A percentile compares a stretch with the other conserved stretches of the same genome.
phyloP scores from a whole-genome alignment of 1,139 yeast species.

The Candida tunisiensis region DNA sequence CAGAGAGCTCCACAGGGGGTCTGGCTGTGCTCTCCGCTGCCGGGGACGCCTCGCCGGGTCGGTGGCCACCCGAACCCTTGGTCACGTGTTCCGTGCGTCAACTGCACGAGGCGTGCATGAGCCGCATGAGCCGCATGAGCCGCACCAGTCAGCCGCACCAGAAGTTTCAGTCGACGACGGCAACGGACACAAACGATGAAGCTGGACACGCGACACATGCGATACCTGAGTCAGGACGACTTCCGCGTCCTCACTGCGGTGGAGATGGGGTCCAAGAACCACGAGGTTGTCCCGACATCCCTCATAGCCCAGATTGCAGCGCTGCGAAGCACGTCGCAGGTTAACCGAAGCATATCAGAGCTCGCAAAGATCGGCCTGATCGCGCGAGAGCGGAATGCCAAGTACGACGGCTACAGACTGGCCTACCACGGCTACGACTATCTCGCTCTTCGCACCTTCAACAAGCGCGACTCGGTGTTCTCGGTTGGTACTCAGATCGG shows the following conservation, averaged over 20 bases:
- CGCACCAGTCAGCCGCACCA: no score
- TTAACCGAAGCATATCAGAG: constrained; percentile 65
- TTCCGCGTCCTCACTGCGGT: constrained; percentile 72
- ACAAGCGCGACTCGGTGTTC: constrained; percentile 50
- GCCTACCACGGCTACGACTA: constrained; percentile 87
- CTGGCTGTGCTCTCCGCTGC: no score
- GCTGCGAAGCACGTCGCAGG: constrained; percentile 56
- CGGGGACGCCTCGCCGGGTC: no score
- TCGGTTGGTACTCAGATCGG: constrained; percentile 85
- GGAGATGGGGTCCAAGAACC: constrained; percentile 82
- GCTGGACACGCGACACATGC: constrained; percentile 83
- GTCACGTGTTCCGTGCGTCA: no score
- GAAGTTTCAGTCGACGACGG: no score
- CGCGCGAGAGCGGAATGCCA: constrained; percentile 58
- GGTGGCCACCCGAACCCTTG: no score
- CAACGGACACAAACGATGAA: constrained; percentile 40
- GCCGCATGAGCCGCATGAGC: background rate
- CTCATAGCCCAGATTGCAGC: constrained; percentile 72
- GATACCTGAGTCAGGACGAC: constrained; percentile 82
- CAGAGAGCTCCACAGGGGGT: no score
- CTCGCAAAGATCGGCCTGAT: constrained; percentile 74
- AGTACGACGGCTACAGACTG: constrained; percentile 78
- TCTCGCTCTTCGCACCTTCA: constrained; percentile 69
- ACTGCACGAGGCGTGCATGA: background rate
- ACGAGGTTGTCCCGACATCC: constrained; percentile 85